Evolutionary conservation across 257 asterid genomes (phyloP), one percentile per base, ranked within the genome.

Genomic region (Coffea eugenioides): DNA sequence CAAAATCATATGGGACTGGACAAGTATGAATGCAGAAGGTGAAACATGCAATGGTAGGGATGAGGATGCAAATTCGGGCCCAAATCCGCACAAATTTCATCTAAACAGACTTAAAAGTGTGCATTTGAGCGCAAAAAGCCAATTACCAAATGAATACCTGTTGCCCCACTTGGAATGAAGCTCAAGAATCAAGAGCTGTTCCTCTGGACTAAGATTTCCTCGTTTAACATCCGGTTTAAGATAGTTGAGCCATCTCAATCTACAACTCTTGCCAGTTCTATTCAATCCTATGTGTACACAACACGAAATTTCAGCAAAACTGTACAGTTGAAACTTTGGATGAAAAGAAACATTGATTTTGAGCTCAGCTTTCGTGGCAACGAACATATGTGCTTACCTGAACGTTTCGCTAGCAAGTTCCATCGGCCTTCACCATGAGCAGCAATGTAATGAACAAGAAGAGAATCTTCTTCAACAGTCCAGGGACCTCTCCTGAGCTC

Each of bases 241-340:
- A 48, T 86, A 86, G 54, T 86, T 86, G n/a, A 86, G 80, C 89
- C 89, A 86, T 74, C 89, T 83, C 71, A 86, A 72, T 69, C 89
- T 83, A 48, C 89, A 86, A 48, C 89, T 86, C 84, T 86, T 86
- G 31, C 89, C 89, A 0, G 85, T 86, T 65, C 89, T 83, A 56
- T 80, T 84, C 83, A 86, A 43, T 18, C 89, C 89, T 86, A 31
- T 39, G 41, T 39, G 4, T 3, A 39, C 41, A 39, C 41, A 39
- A 39, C 41, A 39, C 2, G 41, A 3, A 3, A 39, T 39, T 39
- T 39, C 41, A 39, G 41, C 41, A 39, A 39, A 39, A 39, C 41
- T 39, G 41, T 39, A 39, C 41, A 39, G 41, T 39, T 39, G 41
- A 39, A 39, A 39, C 41, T 39, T 39, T 39, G 41, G 41, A 39